Evolutionary conservation across 768 basidiomycete genomes (phyloP).

Genomic region (Amanita polypyramis): DNA sequence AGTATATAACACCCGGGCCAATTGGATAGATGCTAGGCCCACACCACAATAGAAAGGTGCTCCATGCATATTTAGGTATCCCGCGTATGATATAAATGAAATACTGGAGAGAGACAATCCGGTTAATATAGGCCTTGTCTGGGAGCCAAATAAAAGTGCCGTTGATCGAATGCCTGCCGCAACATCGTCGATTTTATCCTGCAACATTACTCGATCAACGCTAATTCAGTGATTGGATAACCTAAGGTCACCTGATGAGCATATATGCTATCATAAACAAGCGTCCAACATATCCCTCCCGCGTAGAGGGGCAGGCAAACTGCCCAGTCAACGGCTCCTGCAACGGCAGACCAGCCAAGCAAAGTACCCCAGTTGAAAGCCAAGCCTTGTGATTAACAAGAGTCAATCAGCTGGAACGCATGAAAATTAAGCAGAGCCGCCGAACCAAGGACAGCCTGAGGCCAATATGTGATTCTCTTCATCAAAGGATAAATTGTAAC

Average conservation of each 20-base stretch:
- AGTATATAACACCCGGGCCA: conserved; percentile 60
- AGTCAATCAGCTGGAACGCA: background rate
- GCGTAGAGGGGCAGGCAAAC: conserved; percentile 84
- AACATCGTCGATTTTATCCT: conserved; percentile 93
- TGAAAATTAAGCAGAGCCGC: conserved; percentile 4
- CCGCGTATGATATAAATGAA: conserved; percentile 67
- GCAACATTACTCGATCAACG: conserved; percentile 3
- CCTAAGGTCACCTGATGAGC: conserved; percentile 72
- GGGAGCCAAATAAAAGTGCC: conserved; percentile 78
- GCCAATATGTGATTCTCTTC: conserved; percentile 97
- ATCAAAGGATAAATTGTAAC: conserved; percentile 91
- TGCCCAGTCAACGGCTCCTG: conserved; percentile 69
- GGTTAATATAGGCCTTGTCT: conserved; percentile 65
- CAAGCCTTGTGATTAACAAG: conserved; percentile 53
- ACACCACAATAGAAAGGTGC: conserved; percentile 73
- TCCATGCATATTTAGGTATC: conserved; percentile 69
- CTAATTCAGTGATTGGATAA: conserved; percentile 2
- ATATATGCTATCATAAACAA: conserved; percentile 96
- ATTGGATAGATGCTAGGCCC: conserved; percentile 61
- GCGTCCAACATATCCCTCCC: conserved; percentile 85
- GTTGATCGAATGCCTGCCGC: conserved; percentile 87
- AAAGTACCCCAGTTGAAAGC: conserved; percentile 97
- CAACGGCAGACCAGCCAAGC: conserved; percentile 92
- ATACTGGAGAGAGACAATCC: conserved; percentile 66
- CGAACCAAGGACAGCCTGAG: conserved; percentile 88